Conservation (phyloP, 148 eudicot species). For the Silene latifolia region DNA sequence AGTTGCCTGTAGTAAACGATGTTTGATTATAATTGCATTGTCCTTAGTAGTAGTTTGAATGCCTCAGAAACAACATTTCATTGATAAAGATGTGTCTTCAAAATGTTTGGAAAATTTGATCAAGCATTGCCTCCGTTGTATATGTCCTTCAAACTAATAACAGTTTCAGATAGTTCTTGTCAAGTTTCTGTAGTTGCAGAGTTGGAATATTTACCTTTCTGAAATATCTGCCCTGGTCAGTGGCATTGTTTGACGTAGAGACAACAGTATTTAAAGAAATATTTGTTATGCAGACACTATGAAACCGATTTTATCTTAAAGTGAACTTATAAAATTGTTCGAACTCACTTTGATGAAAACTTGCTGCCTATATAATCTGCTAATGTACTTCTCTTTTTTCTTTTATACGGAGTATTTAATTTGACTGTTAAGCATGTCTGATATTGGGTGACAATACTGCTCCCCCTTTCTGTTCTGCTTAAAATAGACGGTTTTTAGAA, state of each 20-base stretch:
- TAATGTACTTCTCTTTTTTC: neutral
- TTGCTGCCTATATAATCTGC: neutral
- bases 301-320: neutral
- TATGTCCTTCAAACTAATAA: neutral
- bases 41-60: neutral
- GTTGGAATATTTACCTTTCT: neutral
- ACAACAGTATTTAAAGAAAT: neutral
- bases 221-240: neutral
- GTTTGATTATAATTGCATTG: neutral
- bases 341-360: neutral
- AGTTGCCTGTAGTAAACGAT: neutral
- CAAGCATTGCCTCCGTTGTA: neutral
- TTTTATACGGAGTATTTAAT: neutral
- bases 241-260: neutral
- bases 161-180: neutral
- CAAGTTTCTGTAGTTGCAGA: neutral
- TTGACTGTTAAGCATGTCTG: conserved; percentile 1
- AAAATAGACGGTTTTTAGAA: neutral
- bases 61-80: conserved; percentile 1
- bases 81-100: neutral
- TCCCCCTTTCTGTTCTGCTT: neutral
- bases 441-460: neutral
- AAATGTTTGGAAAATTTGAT: neutral
- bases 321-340: neutral
- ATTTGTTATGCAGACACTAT: neutral